A percentile compares a stretch with the other conserved stretches of the same genome.
Conservation (phyloP, 208 protist genomes). For the Leishmania arabica region DNA sequence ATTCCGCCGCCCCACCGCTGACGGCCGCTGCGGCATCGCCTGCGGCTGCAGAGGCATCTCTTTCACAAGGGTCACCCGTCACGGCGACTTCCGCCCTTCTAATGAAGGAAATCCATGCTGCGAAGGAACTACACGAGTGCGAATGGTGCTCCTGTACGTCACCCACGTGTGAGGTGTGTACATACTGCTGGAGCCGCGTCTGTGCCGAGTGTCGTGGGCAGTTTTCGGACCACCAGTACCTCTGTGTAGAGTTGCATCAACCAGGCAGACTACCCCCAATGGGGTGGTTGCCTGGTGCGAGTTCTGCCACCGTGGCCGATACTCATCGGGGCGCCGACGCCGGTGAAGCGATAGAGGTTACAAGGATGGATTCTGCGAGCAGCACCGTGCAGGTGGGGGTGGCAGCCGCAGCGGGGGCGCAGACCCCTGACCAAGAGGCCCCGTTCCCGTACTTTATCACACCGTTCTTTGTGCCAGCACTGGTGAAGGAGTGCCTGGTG, state of each 20-base stretch:
- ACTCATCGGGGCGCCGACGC: background rate
- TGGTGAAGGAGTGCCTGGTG: conserved; percentile 31
- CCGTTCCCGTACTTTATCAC: conserved; percentile 39
- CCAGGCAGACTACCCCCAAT: conserved; percentile 2
- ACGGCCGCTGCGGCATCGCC: background rate
- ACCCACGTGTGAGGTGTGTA: conserved; percentile 34
- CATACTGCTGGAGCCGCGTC: conserved; percentile 42
- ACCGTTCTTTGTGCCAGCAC: conserved; percentile 10
- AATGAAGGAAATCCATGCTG: conserved; percentile 17
- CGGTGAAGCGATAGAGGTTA: background rate
- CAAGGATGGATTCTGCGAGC: background rate
- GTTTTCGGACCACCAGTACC: conserved; percentile 49
- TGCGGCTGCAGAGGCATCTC: background rate
- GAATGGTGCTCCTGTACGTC: conserved; percentile 51
- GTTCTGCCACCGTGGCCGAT: background rate
- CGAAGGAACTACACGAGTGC: conserved; percentile 35
- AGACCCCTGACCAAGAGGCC: background rate
- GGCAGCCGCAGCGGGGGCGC: background rate
- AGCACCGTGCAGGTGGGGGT: background rate
- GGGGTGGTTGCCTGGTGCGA: conserved; percentile 9
- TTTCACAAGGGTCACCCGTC: background rate
- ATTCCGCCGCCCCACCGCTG: background rate
- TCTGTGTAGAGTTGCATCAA: conserved; percentile 32
- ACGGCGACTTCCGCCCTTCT: background rate
- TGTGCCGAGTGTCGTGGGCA: conserved; percentile 43